Evolutionary conservation across 2,329 filamentous ascomycete species (phyloP), one percentile per base, ranked within the genome.

Genomic region (Furcasterigmium furcatum): DNA sequence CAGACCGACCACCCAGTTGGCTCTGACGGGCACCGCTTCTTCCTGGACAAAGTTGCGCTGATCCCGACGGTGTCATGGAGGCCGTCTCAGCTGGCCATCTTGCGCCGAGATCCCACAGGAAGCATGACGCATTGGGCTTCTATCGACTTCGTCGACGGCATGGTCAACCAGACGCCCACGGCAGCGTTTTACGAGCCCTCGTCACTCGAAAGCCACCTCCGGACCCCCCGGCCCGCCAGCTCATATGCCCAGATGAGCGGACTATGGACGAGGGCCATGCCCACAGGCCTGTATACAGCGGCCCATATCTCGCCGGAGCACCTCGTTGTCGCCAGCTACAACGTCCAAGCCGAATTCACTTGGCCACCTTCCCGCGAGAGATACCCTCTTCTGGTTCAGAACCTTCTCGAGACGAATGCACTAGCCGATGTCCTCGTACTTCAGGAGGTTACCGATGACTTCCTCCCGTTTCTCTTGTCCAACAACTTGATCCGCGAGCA

Each of bases 401-500:
- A 70, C 45, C 58, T 80, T 3, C 55, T 79, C 5, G 67, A 69
- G 0, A 45, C 57, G 5, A 58, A 62, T 8, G 73, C 73, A 4
- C 47, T 55, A 1, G 65, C 76, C 8, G 75, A 80, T 46, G 60
- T 78, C 4, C 52, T 79, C 9, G 64, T 79, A 4, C 67, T 87
- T 5, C 74, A 87, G 57, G 84, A 86, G 61, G 77, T 86, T 2
- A 84, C 81, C 0, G 82, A 86, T 49, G 71, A 79, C 34, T 84
- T 86, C 48, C 70, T 87, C 0, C 68, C 71, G 0, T 73, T 71
- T 46, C 63, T 87, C 1, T 72, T 86, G 2, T 54, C 57, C 3
- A 59, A 78, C 45, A 47, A 62, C 3, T 54, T 62, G 3, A 65
- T 86, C 20, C 68, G 70, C 22, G 52, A 60, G 10, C 62, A 58